These are phyloP conservation scores for Carex scoparia DNA, from an alignment of 176 grass and related monocot genomes.

Conservation along the genomic window DNA sequence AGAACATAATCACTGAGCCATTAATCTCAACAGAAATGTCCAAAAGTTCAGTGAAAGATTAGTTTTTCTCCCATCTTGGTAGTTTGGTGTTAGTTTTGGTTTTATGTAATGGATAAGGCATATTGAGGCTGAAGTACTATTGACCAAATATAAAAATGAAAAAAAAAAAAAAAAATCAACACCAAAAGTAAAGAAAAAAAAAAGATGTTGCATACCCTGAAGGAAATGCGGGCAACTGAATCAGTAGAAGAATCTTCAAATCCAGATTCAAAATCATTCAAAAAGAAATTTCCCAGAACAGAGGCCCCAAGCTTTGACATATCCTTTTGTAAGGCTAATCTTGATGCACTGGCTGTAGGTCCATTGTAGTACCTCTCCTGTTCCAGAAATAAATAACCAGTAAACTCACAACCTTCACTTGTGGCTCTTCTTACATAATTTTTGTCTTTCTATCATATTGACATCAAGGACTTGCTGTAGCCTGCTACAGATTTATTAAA, in stretches of 20 bases:
- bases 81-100: not conserved
- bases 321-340: conserved; percentile 33
- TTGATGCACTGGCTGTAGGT: conserved; percentile 38
- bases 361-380: conserved; percentile 72
- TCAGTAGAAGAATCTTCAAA: conserved; percentile 57
- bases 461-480: not conserved
- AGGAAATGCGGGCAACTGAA: conserved; percentile 70
- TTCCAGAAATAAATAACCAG: conserved; percentile 6
- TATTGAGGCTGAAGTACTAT: not conserved
- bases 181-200: not conserved
- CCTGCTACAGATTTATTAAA: not conserved
- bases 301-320: conserved; percentile 47
- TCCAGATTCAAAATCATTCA: conserved; percentile 54
- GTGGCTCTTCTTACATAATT: not conserved
- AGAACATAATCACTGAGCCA: not conserved
- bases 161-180: not conserved
- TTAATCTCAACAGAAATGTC: not conserved
- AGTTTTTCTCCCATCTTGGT: not conserved
- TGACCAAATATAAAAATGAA: not conserved
- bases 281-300: conserved; percentile 51
- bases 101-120: not conserved
- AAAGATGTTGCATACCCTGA: conserved; percentile 38
- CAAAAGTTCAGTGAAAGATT: not conserved
- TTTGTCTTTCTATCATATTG: not conserved
- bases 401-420: not conserved